Evolutionary conservation across 129 eudicot species (phyloP).

Genomic region (Silybum marianum): DNA sequence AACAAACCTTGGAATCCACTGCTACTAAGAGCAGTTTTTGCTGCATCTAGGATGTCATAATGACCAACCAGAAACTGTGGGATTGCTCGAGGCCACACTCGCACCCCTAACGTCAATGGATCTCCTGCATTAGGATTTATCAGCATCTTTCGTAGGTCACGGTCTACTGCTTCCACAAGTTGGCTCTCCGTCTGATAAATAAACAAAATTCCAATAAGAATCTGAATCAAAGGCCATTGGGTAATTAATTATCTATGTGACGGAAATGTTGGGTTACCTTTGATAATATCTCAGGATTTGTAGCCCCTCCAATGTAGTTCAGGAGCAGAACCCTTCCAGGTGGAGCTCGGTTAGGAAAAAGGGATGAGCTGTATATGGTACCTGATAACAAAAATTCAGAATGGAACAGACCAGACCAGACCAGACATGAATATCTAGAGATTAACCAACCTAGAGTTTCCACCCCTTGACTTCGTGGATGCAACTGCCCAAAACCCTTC

Average conservation of each 20-base stretch:
- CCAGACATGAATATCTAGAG: not conserved
- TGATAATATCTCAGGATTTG: conserved; percentile 71
- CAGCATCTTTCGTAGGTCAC: conserved; percentile 88
- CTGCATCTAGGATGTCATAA: conserved; percentile 61
- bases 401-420: not conserved
- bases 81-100: conserved; percentile 91
- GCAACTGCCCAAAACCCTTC: conserved; percentile 95
- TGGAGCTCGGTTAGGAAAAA: conserved; percentile 96
- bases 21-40: conserved; percentile 56
- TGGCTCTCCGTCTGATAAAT: conserved; percentile 64
- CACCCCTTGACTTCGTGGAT: conserved; percentile 95
- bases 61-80: conserved; percentile 91
- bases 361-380: conserved; percentile 93
- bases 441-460: conserved; percentile 72
- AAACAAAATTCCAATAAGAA: not conserved
- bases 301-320: conserved; percentile 94
- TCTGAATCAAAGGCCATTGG: no score
- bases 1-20: conserved; percentile 70
- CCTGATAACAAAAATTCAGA: conserved; percentile 39
- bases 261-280: conserved; percentile 76
- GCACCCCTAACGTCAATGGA: conserved; percentile 65
- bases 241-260: no score
- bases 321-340: conserved; percentile 83
- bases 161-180: conserved; percentile 85
- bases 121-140: conserved; percentile 70